Evolutionary conservation across 441 rosid genomes (phyloP).

Genomic region (Gossypium schwendimanii): DNA sequence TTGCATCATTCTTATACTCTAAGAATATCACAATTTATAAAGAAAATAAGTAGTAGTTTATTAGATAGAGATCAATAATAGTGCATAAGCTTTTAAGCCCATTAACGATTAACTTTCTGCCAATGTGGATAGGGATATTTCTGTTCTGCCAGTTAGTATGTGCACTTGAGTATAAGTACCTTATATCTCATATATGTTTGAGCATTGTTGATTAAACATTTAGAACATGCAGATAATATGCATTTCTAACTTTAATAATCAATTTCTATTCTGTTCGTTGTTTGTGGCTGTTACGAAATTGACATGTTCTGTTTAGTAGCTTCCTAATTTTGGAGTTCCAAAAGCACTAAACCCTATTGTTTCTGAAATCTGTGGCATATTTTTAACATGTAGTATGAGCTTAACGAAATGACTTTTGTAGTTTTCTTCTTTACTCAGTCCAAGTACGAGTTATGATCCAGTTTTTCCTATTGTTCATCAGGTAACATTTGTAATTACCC

Average conservation of each 20-base stretch:
- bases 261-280: neutral
- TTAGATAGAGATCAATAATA: neutral
- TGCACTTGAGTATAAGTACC: neutral
- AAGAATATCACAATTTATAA: neutral
- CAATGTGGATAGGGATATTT: neutral
- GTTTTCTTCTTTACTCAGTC: neutral
- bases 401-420: neutral
- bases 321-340: neutral
- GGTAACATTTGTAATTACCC: conserved; percentile 85
- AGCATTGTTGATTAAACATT: conserved; percentile 10
- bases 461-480: conserved; percentile 25
- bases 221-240: neutral
- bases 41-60: neutral
- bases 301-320: neutral
- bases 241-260: neutral
- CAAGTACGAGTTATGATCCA: neutral
- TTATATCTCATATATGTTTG: neutral
- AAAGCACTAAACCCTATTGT: neutral
- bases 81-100: conserved; percentile 1
- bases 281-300: conserved; percentile 8
- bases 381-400: neutral
- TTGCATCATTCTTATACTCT: neutral
- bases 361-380: conserved; percentile 1
- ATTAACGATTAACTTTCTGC: neutral
- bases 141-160: neutral